These are phyloP conservation scores for Thielaviopsis ethacetica DNA, from an alignment of 2,329 filamentous ascomycete species.

Conservation along the genomic window DNA sequence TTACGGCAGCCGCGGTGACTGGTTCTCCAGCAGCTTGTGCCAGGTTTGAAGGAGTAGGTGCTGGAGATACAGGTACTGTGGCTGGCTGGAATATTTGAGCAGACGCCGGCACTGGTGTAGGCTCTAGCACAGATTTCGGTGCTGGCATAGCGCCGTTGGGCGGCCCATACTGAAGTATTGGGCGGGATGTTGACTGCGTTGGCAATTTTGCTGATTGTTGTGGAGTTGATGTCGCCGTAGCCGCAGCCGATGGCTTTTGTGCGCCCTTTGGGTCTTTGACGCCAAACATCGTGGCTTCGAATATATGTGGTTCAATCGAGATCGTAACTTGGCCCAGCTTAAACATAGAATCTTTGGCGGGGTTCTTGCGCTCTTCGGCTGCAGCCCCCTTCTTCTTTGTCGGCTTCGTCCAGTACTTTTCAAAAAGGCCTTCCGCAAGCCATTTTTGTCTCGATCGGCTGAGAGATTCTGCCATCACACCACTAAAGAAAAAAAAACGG, in stretches of 20 bases:
- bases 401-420: conserved; percentile 62
- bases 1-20: conserved; percentile 13
- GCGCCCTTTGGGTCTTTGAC: conserved; percentile 44
- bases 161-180: conserved; percentile 49
- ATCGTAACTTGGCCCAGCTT: conserved; percentile 60
- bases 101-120: conserved; percentile 19
- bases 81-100: conserved; percentile 15
- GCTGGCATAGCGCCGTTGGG: conserved; percentile 44
- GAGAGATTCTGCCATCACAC: conserved; percentile 58
- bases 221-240: conserved; percentile 15
- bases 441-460: conserved; percentile 57
- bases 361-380: conserved; percentile 48
- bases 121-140: conserved; percentile 21
- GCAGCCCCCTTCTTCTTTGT: conserved; percentile 45
- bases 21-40: conserved; percentile 13
- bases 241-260: conserved; percentile 22
- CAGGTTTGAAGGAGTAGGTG: neutral
- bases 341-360: conserved; percentile 53
- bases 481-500: conserved; percentile 38
- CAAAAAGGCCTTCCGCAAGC: conserved; percentile 56
- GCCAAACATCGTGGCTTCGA: conserved; percentile 58
- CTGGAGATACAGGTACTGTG: conserved; percentile 8
- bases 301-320: conserved; percentile 62
- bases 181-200: conserved; percentile 25
- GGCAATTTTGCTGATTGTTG: conserved; percentile 5